phyloP scores from a whole-genome alignment of 176 grass and related monocot genomes.

The Musa itinerans region DNA sequence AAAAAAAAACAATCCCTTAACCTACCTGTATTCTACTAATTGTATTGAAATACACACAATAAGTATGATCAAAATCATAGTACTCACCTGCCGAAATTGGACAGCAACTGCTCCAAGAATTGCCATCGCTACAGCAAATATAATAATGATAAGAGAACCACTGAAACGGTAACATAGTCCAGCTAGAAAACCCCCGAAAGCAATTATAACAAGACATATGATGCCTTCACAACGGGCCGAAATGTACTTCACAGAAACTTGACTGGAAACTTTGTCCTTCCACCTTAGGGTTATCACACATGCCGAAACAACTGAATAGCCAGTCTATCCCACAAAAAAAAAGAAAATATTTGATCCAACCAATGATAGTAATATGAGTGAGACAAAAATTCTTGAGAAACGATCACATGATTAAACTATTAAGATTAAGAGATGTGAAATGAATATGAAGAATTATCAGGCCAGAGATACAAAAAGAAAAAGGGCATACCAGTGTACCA shows the following conservation, averaged over 20 bases:
- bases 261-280: slow-evolving; percentile 51
- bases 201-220: slow-evolving; percentile 55
- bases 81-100: slow-evolving; percentile 63
- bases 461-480: neutral
- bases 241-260: slow-evolving; percentile 35
- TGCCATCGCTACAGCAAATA: slow-evolving; percentile 57
- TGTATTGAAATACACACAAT: neutral
- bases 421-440: neutral
- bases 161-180: slow-evolving; percentile 70
- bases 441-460: neutral
- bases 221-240: slow-evolving; percentile 75
- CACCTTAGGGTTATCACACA: slow-evolving; percentile 84
- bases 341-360: neutral
- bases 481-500: slow-evolving; percentile 70
- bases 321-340: slow-evolving; percentile 43
- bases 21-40: no score
- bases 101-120: slow-evolving; percentile 43
- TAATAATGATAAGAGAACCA: slow-evolving; percentile 26
- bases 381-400: neutral
- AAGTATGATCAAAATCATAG: neutral
- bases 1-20: no score
- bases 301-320: slow-evolving; percentile 97
- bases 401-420: neutral
- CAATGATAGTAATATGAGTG: neutral
- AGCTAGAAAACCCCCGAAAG: slow-evolving; percentile 52